Evolutionary conservation across 768 basidiomycete species (phyloP).

Genomic region (Suillus bovinus): DNA sequence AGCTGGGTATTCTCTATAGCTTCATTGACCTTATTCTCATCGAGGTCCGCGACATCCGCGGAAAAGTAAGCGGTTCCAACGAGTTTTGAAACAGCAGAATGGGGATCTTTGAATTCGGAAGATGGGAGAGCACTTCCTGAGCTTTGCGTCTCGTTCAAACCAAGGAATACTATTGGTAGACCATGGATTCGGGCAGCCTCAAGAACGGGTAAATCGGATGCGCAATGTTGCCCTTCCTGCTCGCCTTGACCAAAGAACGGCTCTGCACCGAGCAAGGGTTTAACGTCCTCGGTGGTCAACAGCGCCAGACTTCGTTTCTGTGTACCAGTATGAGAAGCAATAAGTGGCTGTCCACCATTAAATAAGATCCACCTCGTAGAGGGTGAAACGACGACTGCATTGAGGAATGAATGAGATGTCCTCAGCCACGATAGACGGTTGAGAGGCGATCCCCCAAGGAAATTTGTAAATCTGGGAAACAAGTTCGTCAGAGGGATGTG

Average conservation of each 20-base stretch:
- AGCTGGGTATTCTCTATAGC: conserved; percentile 40
- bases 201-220: conserved; percentile 32
- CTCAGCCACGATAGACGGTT: conserved; percentile 86
- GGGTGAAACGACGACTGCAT: conserved; percentile 59
- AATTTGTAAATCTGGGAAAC: conserved; percentile 43
- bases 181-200: conserved; percentile 64
- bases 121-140: conserved; percentile 58
- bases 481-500: background rate
- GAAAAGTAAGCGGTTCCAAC: conserved; percentile 87
- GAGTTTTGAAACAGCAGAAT: conserved; percentile 55
- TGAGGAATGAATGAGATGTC: conserved; percentile 72
- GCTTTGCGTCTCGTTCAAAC: conserved; percentile 60
- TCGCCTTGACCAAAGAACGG: conserved; percentile 76
- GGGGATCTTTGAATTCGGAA: conserved; percentile 60
- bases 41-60: conserved; percentile 64
- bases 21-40: conserved; percentile 42
- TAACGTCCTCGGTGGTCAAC: conserved; percentile 62
- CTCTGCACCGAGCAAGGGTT: conserved; percentile 60
- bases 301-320: conserved; percentile 46
- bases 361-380: conserved; percentile 79
- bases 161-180: conserved; percentile 73
- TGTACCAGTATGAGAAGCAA: conserved; percentile 36
- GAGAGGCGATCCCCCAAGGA: conserved; percentile 64
- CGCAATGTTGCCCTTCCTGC: conserved; percentile 34
- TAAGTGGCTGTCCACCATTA: conserved; percentile 69